A percentile compares a stretch with the other conserved stretches of the same genome.
phyloP scores from a whole-genome alignment of 2,329 filamentous ascomycete genomes.

The Microthyrium microscopicum region DNA sequence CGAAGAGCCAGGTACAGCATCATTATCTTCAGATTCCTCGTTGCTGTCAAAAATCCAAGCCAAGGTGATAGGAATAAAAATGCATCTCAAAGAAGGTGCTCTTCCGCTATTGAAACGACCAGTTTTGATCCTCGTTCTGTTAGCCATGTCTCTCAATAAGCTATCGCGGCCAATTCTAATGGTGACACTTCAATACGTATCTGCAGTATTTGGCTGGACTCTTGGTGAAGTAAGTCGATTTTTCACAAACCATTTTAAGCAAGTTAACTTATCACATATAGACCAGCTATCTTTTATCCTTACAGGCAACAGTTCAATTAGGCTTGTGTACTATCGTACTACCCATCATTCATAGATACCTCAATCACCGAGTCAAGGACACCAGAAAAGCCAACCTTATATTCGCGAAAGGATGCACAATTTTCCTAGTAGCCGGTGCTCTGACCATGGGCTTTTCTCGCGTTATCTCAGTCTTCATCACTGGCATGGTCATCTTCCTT shows the following conservation, averaged over 20 bases:
- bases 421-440: background rate
- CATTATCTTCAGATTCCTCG: background rate
- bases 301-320: conserved; percentile 1
- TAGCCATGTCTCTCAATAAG: conserved; percentile 1
- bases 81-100: background rate
- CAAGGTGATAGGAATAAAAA: background rate
- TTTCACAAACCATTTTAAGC: background rate
- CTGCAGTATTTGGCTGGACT: conserved; percentile 1
- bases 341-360: background rate
- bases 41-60: background rate
- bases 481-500: conserved; percentile 1
- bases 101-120: conserved; percentile 1
- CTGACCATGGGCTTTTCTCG: background rate
- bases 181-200: conserved; percentile 3
- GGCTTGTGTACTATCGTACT: background rate
- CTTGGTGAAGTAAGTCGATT: background rate
- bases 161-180: background rate
- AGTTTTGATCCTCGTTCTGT: conserved; percentile 1
- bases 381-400: conserved; percentile 1
- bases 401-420: background rate
- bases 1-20: background rate
- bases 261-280: background rate
- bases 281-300: background rate
- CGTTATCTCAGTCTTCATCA: background rate
- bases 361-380: conserved; percentile 2